These are phyloP conservation scores for Pisolithus marmoratus DNA, from an alignment of 768 basidiomycete genomes.

Conservation along the genomic window DNA sequence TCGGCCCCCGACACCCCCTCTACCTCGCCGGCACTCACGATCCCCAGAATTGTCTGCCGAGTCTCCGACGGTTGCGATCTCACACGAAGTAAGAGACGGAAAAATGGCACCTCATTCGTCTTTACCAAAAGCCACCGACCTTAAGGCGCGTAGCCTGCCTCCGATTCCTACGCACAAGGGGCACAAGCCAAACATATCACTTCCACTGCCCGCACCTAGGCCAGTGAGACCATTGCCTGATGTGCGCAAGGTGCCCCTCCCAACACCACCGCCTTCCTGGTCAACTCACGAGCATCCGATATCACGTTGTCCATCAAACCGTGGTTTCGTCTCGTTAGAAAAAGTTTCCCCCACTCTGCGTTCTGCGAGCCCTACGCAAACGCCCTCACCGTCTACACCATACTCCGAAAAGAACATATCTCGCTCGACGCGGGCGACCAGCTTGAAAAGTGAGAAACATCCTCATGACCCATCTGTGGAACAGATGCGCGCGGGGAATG, in stretches of 20 bases:
- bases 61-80: conserved; percentile 21
- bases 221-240: conserved; percentile 13
- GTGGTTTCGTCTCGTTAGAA: conserved; percentile 15
- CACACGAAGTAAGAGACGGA: conserved; percentile 19
- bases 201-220: conserved; percentile 14
- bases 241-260: conserved; percentile 23
- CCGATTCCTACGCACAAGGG: conserved; percentile 23
- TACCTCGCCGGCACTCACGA: conserved; percentile 35
- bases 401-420: conserved; percentile 25
- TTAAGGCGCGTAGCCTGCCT: conserved; percentile 23
- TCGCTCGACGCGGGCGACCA: conserved; percentile 18
- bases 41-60: conserved; percentile 29
- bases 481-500: conserved; percentile 14
- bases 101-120: conserved; percentile 1
- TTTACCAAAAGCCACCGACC: not conserved
- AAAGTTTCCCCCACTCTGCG: conserved; percentile 20
- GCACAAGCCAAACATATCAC: conserved; percentile 6
- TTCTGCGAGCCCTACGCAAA: conserved; percentile 25
- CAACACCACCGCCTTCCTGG: conserved; percentile 25
- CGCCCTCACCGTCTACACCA: conserved; percentile 22
- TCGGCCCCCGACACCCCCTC: conserved; percentile 56
- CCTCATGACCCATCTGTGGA: conserved; percentile 19
- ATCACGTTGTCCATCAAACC: conserved; percentile 7
- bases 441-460: conserved; percentile 19
- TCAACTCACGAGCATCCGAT: conserved; percentile 20